Base-by-base conservation (phyloP, 768 basidiomycete genomes). In the Hygrocybe punicea region DNA sequence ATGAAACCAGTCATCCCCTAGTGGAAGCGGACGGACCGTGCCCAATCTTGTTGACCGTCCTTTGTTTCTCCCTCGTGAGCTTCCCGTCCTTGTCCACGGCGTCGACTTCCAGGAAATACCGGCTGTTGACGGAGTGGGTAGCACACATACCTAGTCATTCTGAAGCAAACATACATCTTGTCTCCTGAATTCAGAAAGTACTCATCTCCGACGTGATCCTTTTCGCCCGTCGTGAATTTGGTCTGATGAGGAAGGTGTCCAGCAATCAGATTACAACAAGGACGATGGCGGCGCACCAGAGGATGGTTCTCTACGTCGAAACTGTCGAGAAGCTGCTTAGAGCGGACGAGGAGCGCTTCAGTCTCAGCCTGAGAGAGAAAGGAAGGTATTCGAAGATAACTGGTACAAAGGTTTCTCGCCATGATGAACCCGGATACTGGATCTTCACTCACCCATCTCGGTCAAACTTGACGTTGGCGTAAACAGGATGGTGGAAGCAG, bases 11-110 rank as follows among this genome's bases (percentile, higher is more conserved):
- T 42, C 10, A 34, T n/a, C 5, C 40, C 13, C 7, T 39, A 39
- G 16, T 19, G 50, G 21, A 39, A 47, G 39, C 16, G 25, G 11
- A 60, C 74, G 55, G 63, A 90, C 91, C 92, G 67, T 93, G 91
- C 2, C 92, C 89, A 59, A 95, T 93, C 81, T 99, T 99, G 73
- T 99, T 99, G 24, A 98, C 89, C 1, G 92, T 84, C 64, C 81
- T 84, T 46, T 84, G 76, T 69, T 91, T 91, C 55, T 83, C 81
- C 56, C 83, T 76, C 1, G 79, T 80, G 69, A 99, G 80, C 63
- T 84, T 85, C 2, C 92, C 89, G 33, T 82, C 69, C 23, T 73
- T 63, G 58, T 85, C 81, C 6, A 97, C 76, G 1, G 95, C 93
- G 50, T 88, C 92, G 62, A 91, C 87, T 68, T 98, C 97, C 44